Base-by-base conservation (phyloP, 129 eudicot genomes). In the Erigeron canadensis region DNA sequence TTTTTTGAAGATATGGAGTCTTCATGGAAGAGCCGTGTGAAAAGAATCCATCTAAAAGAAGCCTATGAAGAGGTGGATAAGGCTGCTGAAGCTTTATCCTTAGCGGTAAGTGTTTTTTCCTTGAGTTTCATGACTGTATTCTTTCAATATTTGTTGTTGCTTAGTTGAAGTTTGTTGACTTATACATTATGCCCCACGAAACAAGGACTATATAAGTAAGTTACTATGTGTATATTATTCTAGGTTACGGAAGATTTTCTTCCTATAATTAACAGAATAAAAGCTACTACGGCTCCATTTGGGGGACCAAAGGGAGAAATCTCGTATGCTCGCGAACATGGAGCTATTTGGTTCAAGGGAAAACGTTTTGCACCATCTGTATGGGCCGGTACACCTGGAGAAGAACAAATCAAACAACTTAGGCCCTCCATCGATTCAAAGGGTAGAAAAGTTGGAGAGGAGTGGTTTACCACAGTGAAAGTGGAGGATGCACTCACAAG, bases 271-370 rank as follows among this genome's bases (percentile, higher is more conserved):
- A 63, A 85, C 71, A 84, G 98, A 80, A 86, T 94, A 71, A 94
- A 78, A 77, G 96, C 98, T 23, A 74, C 81, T 21, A 78, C 88
- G 6, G 90, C 96, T 34, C 86, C 98, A 72, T 84, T 82, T 69
- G 95, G 97, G 70, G 95, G 96, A 61, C 89, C 95, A 58, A 94
- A 86, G 57, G 98, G 98, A 40, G 98, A 94, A 84, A 89, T 94
- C 72, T 74, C 85, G 18, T 94, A 89, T 81, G 80, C 95, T 28
- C 90, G 95, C 59, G 98, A 94, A 70, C 97, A 94, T 78, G 88
- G 73, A 81, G 81, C 98, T 67, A 84, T 94, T 56, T 94, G 98
- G 98, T 94, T 94, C 53, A 94, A 94, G 71, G 98, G 96, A 58
- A 94, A 77, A 75, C 92, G 97, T 40, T 94, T 94, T 82, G 77